Base-by-base conservation (phyloP, 2,329 filamentous ascomycete genomes). In the Fusarium ramigenum region DNA sequence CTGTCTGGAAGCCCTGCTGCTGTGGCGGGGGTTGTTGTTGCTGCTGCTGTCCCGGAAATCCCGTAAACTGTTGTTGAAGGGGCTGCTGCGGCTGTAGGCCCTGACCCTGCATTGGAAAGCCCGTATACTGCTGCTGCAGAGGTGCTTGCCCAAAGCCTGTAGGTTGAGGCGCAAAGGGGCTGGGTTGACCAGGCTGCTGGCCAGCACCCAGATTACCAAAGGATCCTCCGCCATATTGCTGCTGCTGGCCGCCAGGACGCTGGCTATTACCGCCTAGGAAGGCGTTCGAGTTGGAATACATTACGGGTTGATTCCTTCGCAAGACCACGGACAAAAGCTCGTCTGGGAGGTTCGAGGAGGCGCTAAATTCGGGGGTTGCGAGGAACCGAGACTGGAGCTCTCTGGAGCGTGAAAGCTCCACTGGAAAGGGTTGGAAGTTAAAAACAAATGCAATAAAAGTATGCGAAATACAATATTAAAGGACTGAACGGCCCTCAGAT, bases 201-300 rank as follows among this genome's bases (percentile, higher is more conserved):
- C 83, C 83, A 61, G 79, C 77, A n/a, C 81, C 82, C 74, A 83
- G 78, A 57, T 75, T 80, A 72, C 69, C 82, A 81, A 79, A 88
- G 87, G 70, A 87, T 84, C 79, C 84, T 82, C 75, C 86, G 50
- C 78, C 80, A 78, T 80, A 81, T 66, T 83, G 90, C 58, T 82
- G 87, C 73, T 89, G 87, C 74, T 89, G 75, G 23, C 60, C 89
- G 60, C 90, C 90, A 56, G 93, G 93, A 69, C 91, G 93, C 81
- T 92, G 90, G 86, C 88, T 92, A 81, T 92, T 94, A 82, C 88
- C 89, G 83, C 94, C 94, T 79, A 97, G 85, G 83, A 92, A 98
- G 74, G 93, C 92, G 86, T 93, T 97, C 75, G 94, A 93, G 82
- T 92, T 94, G 75, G 94, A 96, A 85, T 94, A 98, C 96, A 98